Evolutionary conservation across 2,329 filamentous ascomycete species (phyloP).

Genomic region (Fusarium tjaetaba): DNA sequence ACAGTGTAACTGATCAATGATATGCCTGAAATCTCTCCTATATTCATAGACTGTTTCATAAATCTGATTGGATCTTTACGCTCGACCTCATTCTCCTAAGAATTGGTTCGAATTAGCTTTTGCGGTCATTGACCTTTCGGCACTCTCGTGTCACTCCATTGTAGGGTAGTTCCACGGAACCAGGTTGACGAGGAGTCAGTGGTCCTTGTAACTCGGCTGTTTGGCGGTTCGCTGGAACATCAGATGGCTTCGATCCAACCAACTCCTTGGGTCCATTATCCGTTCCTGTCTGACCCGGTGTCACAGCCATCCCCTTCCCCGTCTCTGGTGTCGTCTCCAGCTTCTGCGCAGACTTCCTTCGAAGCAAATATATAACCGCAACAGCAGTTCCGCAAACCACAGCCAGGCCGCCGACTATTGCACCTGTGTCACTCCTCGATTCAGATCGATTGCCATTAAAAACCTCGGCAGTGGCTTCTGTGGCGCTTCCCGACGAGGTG

Average conservation of each 20-base stretch:
- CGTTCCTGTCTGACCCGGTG: neutral
- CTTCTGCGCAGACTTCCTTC: neutral
- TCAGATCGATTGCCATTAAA: neutral
- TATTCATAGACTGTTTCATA: neutral
- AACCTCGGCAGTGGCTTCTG: neutral
- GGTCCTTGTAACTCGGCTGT: neutral
- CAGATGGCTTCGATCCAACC: neutral
- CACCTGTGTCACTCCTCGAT: conserved; percentile 40
- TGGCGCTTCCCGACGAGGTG: neutral
- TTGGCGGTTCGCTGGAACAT: neutral
- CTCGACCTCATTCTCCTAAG: neutral
- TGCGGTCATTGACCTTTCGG: accelerated
- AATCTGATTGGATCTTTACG: neutral
- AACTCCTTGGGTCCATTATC: neutral
- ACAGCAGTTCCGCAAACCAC: conserved; percentile 34
- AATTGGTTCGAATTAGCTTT: neutral
- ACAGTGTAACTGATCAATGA: neutral
- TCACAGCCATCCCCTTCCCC: neutral
- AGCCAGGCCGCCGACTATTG: conserved; percentile 49
- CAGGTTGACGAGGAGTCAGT: neutral
- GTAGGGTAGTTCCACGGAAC: neutral
- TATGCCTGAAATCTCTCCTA: neutral
- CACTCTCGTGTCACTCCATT: neutral
- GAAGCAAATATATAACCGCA: neutral
- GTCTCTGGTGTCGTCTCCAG: neutral